Evolutionary conservation across 371 early-diverging fungal genomes (phyloP), one percentile per base, ranked within the genome.

Genomic region (Apophysomyces sp.): DNA sequence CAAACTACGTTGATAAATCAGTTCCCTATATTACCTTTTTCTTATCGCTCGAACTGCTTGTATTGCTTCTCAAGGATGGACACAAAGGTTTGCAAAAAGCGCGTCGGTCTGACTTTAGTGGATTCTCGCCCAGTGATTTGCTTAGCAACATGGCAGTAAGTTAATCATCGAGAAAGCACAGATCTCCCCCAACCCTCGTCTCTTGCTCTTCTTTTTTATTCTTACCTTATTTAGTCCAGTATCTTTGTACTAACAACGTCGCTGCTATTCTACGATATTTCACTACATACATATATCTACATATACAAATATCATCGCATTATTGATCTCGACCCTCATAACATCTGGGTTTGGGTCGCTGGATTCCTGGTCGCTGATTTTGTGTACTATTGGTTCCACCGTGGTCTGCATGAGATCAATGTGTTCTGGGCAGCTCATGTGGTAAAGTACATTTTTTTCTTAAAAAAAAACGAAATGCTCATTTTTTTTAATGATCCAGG

Each of bases 371-470:
- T 66, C 4, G 77, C 73, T 11, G 82, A 82, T 58, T 69, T 70
- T 44, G 71, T 67, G 3, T 82, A 82, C 65, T 82, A 82, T 44
- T 74, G 78, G 73, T 77, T 81, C 55, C 83, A 82, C 51, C 69
- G 83, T 27, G 76, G 71, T 11, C 78, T 78, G 4, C 83, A 82
- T 52, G 83, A 82, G 59, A 65, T 82, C 32, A 82, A 80, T 65
- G 58, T 80, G 39, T 69, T 79, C 29, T 82, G 83, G 83, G 80
- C 78, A 31, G 67, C 73, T 4, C 83, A 82, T 60, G 72, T 71
- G 62, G 73, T 69, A 73, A 66, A 73, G 67, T 15, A 12, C 24
- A n/a, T n/a, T n/a, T n/a, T n/a, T n/a, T n/a, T n/a, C n/a, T n/a
- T n/a, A 34, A 55, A 32, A 16, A 26, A 55, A 55, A 34, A 31